A percentile compares a stretch with the other conserved stretches of the same genome.
Conservation (phyloP, 257 asterid genomes). For the Phtheirospermum japonicum region DNA sequence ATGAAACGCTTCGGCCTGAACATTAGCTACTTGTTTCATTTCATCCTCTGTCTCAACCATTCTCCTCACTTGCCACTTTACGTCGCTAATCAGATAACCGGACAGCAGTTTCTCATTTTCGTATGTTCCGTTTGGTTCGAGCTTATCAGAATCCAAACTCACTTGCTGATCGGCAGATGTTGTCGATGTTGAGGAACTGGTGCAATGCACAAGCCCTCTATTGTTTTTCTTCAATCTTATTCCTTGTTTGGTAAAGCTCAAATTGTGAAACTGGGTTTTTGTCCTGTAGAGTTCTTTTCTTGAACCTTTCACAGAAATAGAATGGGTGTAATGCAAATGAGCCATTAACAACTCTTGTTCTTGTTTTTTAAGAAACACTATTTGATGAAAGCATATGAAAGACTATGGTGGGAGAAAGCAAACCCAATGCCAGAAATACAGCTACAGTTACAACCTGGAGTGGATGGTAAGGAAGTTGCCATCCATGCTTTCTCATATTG, state of each 20-base stretch:
- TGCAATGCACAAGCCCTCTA: constrained; percentile 28
- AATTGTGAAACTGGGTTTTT: constrained; percentile 16
- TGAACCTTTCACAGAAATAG: constrained; percentile 27
- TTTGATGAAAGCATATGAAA: no score
- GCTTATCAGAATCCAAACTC: constrained; percentile 2
- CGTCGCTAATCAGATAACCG: constrained; percentile 40
- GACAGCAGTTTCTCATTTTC: constrained; percentile 24
- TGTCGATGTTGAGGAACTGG: constrained; percentile 44
- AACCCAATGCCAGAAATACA: no score
- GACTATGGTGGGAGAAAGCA: no score
- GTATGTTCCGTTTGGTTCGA: no score
- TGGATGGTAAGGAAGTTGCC: no score
- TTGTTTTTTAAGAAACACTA: neutral
- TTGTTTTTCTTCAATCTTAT: constrained; percentile 24
- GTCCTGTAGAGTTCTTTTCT: constrained; percentile 28
- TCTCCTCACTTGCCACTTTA: constrained; percentile 72
- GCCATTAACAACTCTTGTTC: constrained; percentile 41
- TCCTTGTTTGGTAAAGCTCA: constrained; percentile 21
- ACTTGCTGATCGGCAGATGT: constrained; percentile 36
- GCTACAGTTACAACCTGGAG: no score
- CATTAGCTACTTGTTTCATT: constrained; percentile 61
- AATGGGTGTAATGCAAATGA: constrained; percentile 40
- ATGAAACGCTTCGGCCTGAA: constrained; percentile 91
- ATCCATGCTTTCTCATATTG: no score
- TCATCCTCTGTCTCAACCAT: constrained; percentile 61